A percentile compares a stretch with the other conserved stretches of the same genome.
phyloP scores from a whole-genome alignment of 495 filamentous ascomycete species.

The Pyrenula massariospora region DNA sequence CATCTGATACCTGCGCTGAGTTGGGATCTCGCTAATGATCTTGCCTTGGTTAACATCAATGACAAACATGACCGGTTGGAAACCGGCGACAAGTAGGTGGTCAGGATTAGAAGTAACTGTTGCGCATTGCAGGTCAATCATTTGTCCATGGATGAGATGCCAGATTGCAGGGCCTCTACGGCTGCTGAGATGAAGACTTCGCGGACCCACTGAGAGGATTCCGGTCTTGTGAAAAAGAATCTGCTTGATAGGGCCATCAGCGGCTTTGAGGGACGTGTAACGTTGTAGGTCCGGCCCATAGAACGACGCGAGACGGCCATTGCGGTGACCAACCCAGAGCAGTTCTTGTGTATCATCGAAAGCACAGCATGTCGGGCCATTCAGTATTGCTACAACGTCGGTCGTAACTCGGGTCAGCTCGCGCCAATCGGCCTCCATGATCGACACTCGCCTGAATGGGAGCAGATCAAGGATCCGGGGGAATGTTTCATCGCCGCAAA shows the following conservation, averaged over 20 bases:
- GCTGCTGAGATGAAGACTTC: constrained; percentile 73
- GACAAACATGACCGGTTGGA: constrained; percentile 76
- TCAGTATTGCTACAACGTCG: constrained; percentile 54
- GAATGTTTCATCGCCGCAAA: not conserved
- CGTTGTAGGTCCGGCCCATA: constrained; percentile 67
- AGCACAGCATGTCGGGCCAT: constrained; percentile 18
- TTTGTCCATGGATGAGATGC: constrained; percentile 67
- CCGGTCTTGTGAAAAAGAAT: constrained; percentile 79
- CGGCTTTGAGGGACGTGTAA: constrained; percentile 64
- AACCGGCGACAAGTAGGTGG: constrained; percentile 78
- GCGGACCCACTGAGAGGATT: constrained; percentile 64
- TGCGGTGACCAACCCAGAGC: constrained; percentile 83
- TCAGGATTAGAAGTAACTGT: constrained; percentile 79
- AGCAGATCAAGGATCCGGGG: not conserved
- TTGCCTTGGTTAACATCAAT: constrained; percentile 81
- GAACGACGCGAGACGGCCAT: constrained; percentile 62
- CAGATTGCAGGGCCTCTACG: constrained; percentile 73
- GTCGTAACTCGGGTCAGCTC: constrained; percentile 61
- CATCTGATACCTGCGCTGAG: constrained; percentile 67
- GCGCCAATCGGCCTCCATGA: constrained; percentile 38
- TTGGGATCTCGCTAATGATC: constrained; percentile 60
- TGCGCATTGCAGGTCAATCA: constrained; percentile 83
- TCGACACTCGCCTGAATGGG: not conserved
- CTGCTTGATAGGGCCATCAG: constrained; percentile 65
- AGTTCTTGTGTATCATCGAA: constrained; percentile 86